Evolutionary conservation across 2,329 filamentous ascomycete genomes (phyloP).

Genomic region (Zalaria obscura): DNA sequence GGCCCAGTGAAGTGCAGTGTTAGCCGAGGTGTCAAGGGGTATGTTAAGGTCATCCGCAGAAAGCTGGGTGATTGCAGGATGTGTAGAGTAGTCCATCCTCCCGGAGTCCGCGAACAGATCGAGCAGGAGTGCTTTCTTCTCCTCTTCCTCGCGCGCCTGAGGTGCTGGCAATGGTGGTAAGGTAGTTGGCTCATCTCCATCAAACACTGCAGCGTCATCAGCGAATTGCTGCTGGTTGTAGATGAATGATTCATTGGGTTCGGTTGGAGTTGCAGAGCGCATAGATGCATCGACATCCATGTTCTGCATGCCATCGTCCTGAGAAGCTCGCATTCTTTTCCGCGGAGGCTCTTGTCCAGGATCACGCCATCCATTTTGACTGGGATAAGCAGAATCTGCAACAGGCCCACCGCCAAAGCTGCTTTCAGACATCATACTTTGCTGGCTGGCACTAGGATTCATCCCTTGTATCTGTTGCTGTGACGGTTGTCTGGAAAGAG

Average conservation of each 20-base stretch:
- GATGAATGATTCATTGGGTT: conserved; percentile 66
- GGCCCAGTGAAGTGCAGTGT: conserved; percentile 93
- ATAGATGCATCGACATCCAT: conserved; percentile 37
- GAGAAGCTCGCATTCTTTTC: conserved; percentile 51
- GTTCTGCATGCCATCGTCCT: conserved; percentile 16
- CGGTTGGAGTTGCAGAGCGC: conserved; percentile 56
- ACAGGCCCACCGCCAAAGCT: conserved; percentile 26
- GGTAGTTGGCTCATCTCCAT: conserved; percentile 42
- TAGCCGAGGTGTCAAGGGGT: conserved; percentile 75
- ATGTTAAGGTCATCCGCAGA: conserved; percentile 75
- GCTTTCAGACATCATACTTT: conserved; percentile 42
- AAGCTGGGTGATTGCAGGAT: conserved; percentile 63
- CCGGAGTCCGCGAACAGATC: conserved; percentile 51
- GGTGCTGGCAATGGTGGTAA: conserved; percentile 50
- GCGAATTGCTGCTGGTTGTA: conserved; percentile 38
- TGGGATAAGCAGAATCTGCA: conserved; percentile 54
- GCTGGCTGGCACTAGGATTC: conserved; percentile 64
- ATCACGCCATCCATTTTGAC: conserved; percentile 27
- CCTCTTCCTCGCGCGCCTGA: conserved; percentile 50
- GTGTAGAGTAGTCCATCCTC: conserved; percentile 55
- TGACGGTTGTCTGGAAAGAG: conserved; percentile 54
- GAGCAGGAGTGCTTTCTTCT: conserved; percentile 70
- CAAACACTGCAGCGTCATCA: conserved; percentile 19
- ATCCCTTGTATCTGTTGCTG: conserved; percentile 44
- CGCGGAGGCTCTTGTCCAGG: conserved; percentile 55